These are phyloP conservation scores for Parathielavia appendiculata DNA, from an alignment of 495 filamentous ascomycete species.

Conservation along the genomic window DNA sequence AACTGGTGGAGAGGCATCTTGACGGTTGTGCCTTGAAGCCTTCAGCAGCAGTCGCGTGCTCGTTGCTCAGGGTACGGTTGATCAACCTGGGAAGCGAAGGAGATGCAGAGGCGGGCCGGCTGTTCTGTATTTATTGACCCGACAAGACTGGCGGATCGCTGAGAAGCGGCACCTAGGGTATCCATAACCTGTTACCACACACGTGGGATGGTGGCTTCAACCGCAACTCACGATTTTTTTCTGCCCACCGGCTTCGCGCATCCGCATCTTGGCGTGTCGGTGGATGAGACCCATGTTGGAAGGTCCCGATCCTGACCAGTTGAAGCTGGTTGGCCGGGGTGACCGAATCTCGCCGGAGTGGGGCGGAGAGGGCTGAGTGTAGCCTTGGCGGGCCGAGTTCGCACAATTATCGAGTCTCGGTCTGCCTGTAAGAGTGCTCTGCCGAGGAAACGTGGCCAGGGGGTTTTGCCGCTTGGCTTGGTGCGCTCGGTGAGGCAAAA, in stretches of 20 bases:
- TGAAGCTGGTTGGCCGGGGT: neutral
- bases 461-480: neutral
- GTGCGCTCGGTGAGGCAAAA: conserved; percentile 4
- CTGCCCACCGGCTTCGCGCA: neutral
- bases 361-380: neutral
- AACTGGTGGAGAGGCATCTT: conserved; percentile 48
- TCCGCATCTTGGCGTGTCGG: conserved; percentile 3
- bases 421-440: neutral
- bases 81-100: conserved; percentile 7
- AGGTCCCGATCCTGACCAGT: neutral
- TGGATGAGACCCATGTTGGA: neutral
- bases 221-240: neutral
- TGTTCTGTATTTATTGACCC: conserved; percentile 13
- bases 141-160: neutral
- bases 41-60: conserved; percentile 10
- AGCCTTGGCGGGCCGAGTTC: conserved; percentile 3
- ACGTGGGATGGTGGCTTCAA: conserved; percentile 2
- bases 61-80: neutral
- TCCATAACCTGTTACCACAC: neutral
- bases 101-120: conserved; percentile 2
- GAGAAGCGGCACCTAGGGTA: neutral
- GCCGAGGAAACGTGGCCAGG: conserved; percentile 6
- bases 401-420: neutral
- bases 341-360: neutral
- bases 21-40: neutral